Base-by-base conservation (phyloP, 768 basidiomycete species). In the Lentinula edodes region DNA sequence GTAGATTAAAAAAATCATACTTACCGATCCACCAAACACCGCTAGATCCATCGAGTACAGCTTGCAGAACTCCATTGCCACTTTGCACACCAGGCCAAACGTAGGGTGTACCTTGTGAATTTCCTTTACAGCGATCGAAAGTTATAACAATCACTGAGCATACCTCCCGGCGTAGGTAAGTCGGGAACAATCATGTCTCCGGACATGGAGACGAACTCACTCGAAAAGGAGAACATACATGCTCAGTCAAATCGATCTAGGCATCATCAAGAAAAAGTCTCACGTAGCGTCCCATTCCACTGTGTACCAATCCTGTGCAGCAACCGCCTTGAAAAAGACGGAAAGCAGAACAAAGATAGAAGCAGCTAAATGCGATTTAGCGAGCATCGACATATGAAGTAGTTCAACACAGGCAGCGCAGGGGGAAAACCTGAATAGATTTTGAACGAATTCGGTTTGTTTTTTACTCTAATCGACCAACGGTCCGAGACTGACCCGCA, bases 11-110 rank as follows among this genome's bases (percentile, higher is more conserved):
- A 16, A 48, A 1, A 16, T 35, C 7, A 36, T 7, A 28, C 23
- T 5, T 63, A 68, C 69, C 69, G 38, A 70, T 70, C 69, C 69
- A 70, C 69, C 69, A 70, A 34, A 62, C 63, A n/a, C 69, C 69
- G 51, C 69, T 70, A 36, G 66, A 58, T 18, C 69, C 69, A 61
- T 70, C 69, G 7, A 70, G 67, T 32, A 70, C 69, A 35, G 69
- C 69, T 38, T 70, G 69, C 5, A 70, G 62, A 23, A 70, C 69
- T 7, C 69, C 69, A 57, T 70, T 66, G 9, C 61, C 63, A 38
- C 69, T 70, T 54, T 70, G 69, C 32, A 70, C 64, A 34, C 69
- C 69, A 32, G 69, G 69, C 69, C 69, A 70, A 13, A 70, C 68
- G 41, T 70, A 70, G 12, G 69, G 69, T 5, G 69, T 70, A 3